Percentiles rank a stretch among this genome's conserved stretches.
phyloP scores from a whole-genome alignment of 208 protist genomes.

The Leishmania braziliensis region DNA sequence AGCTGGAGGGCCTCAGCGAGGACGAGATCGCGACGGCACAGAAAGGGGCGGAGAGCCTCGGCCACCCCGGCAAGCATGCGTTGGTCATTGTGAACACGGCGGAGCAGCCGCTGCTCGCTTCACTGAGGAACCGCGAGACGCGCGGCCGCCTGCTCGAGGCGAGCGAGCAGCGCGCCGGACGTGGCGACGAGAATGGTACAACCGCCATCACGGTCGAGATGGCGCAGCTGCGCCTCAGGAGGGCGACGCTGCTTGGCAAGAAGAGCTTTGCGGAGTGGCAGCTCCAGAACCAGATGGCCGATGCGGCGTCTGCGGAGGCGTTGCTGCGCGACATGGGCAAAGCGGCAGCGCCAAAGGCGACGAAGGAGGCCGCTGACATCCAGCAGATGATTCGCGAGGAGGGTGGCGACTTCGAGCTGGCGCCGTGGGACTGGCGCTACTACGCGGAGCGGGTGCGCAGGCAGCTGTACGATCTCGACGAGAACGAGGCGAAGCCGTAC shows the following conservation, averaged over 20 bases:
- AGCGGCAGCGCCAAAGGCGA: background rate
- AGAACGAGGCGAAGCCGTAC: constrained; percentile 51
- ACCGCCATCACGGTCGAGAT: constrained; percentile 31
- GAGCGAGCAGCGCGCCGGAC: constrained; percentile 24
- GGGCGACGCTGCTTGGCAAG: constrained; percentile 48
- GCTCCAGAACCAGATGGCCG: constrained; percentile 57
- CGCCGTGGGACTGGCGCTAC: constrained; percentile 58
- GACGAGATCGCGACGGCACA: constrained; percentile 35
- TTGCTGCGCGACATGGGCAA: constrained; percentile 34
- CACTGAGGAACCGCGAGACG: constrained; percentile 41
- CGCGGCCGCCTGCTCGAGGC: constrained; percentile 46
- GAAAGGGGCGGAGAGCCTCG: constrained; percentile 36
- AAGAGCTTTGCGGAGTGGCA: constrained; percentile 56
- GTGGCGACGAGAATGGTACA: constrained; percentile 32
- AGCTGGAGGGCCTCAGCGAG: constrained; percentile 45
- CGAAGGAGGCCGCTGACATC: constrained; percentile 42
- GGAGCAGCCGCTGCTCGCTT: constrained; percentile 50
- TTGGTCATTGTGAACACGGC: constrained; percentile 53
- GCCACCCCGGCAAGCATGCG: constrained; percentile 48
- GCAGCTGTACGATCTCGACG: constrained; percentile 49
- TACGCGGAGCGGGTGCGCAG: constrained; percentile 55
- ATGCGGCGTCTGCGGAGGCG: constrained; percentile 21
- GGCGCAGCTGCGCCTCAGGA: constrained; percentile 38
- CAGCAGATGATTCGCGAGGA: constrained; percentile 26
- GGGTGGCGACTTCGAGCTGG: constrained; percentile 39